Evolutionary conservation across 306 rosid species (phyloP), one percentile per base, ranked within the genome.

Genomic region (Cicer yamashitae): DNA sequence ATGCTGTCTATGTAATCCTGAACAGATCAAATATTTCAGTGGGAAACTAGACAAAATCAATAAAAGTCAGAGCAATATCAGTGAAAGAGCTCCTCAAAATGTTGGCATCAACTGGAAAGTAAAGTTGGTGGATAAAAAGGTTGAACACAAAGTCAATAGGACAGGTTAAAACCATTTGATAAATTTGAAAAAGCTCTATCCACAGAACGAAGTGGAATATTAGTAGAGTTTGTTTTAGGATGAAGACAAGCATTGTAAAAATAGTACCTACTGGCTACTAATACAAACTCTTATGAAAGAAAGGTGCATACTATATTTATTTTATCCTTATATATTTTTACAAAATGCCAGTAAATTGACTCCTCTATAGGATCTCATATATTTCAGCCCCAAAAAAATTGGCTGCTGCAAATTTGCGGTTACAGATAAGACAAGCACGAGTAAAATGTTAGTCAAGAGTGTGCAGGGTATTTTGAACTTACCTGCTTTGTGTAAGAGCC

Each of bases 1-100:
- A 94, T 94, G 86, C 99, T 94, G 82, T 94, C 99, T 82, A 92
- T 92, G 87, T 94, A 94, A 85, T 94, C 99, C 99, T 94, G 93
- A 37, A 76, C 56, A 58, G 39, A 64, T 37, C 3, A 38, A 46
- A 41, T 38, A 63, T 67, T 45, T 82, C 76, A 83, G 81, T 57
- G 7, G 45, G 69, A 62, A 48, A 67, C 74, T 45, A 14, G 0
- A 44, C 8, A 52, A 14, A 57, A 46, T 57, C 63, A 15, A 73
- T 52, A 59, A 7, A 52, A 69, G 61, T 69, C 40, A 54, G 77
- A 54, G 77, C 74, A 60, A 76, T 47, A 58, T 62, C 34, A 11
- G 14, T 71, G 59, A 15, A 76, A 45, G 46, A 15, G 45, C 47
- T 39, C 37, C 5, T 57, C n/a, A 12, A 67, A 58, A 46, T 65